Base-by-base conservation (phyloP, 108 stramenopile genomes). In the Nannochloropsis granulata region DNA sequence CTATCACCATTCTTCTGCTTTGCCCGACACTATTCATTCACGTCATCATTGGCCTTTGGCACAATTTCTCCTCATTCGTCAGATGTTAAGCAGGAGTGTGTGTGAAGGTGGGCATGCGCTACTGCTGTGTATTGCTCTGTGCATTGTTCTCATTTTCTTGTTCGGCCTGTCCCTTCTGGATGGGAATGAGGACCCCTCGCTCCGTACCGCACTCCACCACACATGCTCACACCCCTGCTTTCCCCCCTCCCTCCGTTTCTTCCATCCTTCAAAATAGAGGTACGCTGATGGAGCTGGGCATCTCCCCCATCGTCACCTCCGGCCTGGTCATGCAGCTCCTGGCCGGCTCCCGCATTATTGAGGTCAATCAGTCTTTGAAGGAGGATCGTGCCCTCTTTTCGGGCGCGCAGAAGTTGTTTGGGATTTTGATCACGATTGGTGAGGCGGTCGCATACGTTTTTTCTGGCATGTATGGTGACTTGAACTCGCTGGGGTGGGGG, bases 201-300 rank as follows among this genome's bases (percentile, higher is more conserved):
- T 34, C 34, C 5, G 34, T 34, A 34, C 34, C 34, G 34, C 34
- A 34, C 34, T 34, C 5, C 34, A 34, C 5, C 34, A 34, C 34
- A 34, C 34, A 34, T 5, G 34, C 34, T 5, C 34, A 3, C 5
- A 34, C 34, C 5, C 34, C 34, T 34, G 56, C 56, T 11, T 71
- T 5, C 56, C n/a, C 10, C 10, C 56, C 56, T 71, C 21, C 16
- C 56, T n/a, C n/a, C 56, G 5, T 71, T 7, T n/a, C 56, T 10
- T 11, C 10, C 11, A 7, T n/a, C 56, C 11, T 71, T 10, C 21
- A 16, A 71, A 71, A 71, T 71, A 88, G 91, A 56, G 97, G 97
- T 79, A 99, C 98, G 44, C 94, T 99, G 44, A 99, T 99, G 98
- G 98, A 99, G 90, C 94, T 99, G 56, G 98, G 98, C 78, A 99